A percentile compares a stretch with the other conserved stretches of the same genome.
These are phyloP conservation scores for Beta lomatogona DNA, from an alignment of 179 eudicot species.

Conservation along the genomic window DNA sequence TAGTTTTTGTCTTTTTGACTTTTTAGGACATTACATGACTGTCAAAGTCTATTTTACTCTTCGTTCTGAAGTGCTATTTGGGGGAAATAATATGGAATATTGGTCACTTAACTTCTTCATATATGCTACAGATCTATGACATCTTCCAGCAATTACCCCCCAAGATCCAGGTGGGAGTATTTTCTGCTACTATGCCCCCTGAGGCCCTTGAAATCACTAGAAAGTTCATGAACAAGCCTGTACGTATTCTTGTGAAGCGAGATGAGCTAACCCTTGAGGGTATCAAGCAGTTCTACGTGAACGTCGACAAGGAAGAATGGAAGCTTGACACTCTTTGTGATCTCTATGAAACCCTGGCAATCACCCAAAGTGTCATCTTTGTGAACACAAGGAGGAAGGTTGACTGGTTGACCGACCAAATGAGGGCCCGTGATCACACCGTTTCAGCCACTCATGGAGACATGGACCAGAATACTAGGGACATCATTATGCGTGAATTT, in stretches of 20 bases:
- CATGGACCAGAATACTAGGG: slow-evolving; percentile 54
- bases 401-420: slow-evolving; percentile 52
- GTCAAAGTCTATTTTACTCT: neutral
- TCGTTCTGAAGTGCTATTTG: neutral
- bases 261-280: slow-evolving; percentile 54
- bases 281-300: slow-evolving; percentile 52
- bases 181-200: slow-evolving; percentile 54
- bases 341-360: slow-evolving; percentile 46
- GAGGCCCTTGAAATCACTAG: slow-evolving; percentile 54
- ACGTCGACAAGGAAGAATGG: slow-evolving; percentile 53
- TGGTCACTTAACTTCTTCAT: neutral
- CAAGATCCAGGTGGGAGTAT: slow-evolving; percentile 50
- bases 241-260: slow-evolving; percentile 50
- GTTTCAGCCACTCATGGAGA: slow-evolving; percentile 53
- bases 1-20: neutral
- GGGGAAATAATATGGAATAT: neutral
- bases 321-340: slow-evolving; percentile 53
- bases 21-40: too few relatives aligned
- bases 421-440: slow-evolving; percentile 50
- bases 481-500: slow-evolving; percentile 49
- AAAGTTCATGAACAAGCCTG: slow-evolving; percentile 57
- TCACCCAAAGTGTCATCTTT: slow-evolving; percentile 50
- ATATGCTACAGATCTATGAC: slow-evolving; percentile 41
- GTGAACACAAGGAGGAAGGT: slow-evolving; percentile 53
- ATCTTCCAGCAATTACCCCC: slow-evolving; percentile 50